Percentiles rank a stretch among this genome's conserved stretches.
Evolutionary conservation across 163 green algal species (phyloP).

Genomic region (Volvox carteri): DNA sequence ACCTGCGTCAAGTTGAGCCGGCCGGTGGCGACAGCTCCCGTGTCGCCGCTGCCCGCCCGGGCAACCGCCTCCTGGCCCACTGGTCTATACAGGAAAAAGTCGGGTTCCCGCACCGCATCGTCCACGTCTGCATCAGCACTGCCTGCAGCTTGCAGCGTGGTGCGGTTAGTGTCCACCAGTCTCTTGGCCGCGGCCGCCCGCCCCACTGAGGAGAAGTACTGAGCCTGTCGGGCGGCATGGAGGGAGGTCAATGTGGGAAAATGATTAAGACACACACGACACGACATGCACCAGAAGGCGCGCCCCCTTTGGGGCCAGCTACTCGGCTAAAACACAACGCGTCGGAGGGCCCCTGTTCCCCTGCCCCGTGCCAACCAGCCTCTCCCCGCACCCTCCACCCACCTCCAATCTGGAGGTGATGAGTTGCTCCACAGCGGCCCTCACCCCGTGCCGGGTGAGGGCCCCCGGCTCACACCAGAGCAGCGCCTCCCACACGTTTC

Average conservation of each 20-base stretch:
- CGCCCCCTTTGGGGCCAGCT: no score
- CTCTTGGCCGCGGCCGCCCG: conserved; percentile 26
- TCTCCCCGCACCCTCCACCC: background rate
- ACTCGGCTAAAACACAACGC: no score
- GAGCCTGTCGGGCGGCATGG: background rate
- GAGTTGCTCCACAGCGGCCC: conserved; percentile 5
- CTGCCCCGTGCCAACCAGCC: background rate
- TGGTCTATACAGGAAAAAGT: conserved; percentile 50
- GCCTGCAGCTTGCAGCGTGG: background rate
- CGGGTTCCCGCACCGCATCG: background rate
- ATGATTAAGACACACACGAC: no score
- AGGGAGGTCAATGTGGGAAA: background rate
- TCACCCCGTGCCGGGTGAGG: background rate
- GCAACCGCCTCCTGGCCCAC: background rate
- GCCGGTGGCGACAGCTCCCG: conserved; percentile 20
- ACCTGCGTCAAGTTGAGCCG: conserved; percentile 48
- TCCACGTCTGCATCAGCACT: background rate
- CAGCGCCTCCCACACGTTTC: conserved; percentile 54
- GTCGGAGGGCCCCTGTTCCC: no score
- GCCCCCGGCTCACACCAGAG: conserved; percentile 25
- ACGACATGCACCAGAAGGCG: no score
- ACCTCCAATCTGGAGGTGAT: conserved; percentile 24
- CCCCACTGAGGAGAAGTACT: conserved; percentile 35
- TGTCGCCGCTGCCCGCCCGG: background rate
- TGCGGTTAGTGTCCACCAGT: conserved; percentile 17